A percentile compares a stretch with the other conserved stretches of the same genome.
Conservation (phyloP, 345 rosid genomes). For the Pistacia integerrima region DNA sequence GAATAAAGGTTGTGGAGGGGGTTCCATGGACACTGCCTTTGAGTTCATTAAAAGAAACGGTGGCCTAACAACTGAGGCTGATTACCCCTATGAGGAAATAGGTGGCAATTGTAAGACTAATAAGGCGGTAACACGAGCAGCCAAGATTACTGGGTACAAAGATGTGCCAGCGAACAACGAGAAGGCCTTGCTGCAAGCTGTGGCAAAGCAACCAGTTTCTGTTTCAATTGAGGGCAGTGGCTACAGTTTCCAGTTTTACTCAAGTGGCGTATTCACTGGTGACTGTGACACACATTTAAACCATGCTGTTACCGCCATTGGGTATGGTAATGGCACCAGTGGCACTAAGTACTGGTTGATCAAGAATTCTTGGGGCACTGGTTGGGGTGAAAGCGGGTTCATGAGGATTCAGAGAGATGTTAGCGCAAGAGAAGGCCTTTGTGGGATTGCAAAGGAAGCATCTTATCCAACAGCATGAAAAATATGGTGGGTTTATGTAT, state of each 20-base stretch:
- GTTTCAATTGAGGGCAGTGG: slow-evolving; percentile 38
- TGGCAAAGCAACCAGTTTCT: slow-evolving; percentile 55
- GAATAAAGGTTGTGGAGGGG: slow-evolving; percentile 47
- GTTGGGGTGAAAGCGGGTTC: slow-evolving; percentile 65
- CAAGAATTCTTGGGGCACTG: slow-evolving; percentile 66
- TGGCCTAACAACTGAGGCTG: slow-evolving; percentile 50
- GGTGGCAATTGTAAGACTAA: slow-evolving; percentile 39
- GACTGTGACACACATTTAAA: slow-evolving; percentile 38
- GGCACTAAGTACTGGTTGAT: slow-evolving; percentile 58
- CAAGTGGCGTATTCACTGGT: slow-evolving; percentile 43
- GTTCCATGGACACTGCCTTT: slow-evolving; percentile 44
- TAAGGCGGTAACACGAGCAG: slow-evolving; percentile 7
- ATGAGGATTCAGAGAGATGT: slow-evolving; percentile 50
- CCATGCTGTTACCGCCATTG: slow-evolving; percentile 56
- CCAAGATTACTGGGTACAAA: slow-evolving; percentile 38
- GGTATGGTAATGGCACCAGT: slow-evolving; percentile 45
- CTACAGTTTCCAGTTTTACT: slow-evolving; percentile 37
- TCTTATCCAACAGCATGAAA: slow-evolving; percentile 41
- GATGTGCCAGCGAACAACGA: slow-evolving; percentile 46
- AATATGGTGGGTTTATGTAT: neutral
- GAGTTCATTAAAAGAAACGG: slow-evolving; percentile 34
- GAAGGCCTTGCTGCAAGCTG: slow-evolving; percentile 47
- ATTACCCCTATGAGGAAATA: slow-evolving; percentile 40
- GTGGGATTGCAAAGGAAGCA: slow-evolving; percentile 49
- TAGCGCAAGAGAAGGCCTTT: slow-evolving; percentile 46